Evolutionary conservation across 2,329 filamentous ascomycete genomes (phyloP).

Genomic region (Ascochyta pisi): DNA sequence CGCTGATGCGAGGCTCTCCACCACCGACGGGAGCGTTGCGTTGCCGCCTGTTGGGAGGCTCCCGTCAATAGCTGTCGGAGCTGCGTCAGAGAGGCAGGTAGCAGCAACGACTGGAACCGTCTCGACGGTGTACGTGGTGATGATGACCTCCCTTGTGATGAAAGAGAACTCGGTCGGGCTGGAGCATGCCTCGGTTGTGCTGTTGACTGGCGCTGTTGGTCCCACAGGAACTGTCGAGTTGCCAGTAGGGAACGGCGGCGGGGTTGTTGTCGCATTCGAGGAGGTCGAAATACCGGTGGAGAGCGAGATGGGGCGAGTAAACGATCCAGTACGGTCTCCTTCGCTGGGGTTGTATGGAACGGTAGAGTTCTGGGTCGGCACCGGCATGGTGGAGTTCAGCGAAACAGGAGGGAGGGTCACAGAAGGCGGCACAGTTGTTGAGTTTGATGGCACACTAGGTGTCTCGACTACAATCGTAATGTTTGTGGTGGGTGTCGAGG

Average conservation of each 20-base stretch:
- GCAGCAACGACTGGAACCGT: conserved; percentile 12
- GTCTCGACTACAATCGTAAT: conserved; percentile 19
- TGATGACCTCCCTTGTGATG: conserved; percentile 18
- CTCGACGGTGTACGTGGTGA: conserved; percentile 22
- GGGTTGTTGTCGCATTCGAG: conserved; percentile 1
- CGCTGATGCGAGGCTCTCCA: conserved; percentile 1
- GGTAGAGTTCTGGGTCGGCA: background rate
- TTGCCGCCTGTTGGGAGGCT: background rate
- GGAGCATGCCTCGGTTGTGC: conserved; percentile 18
- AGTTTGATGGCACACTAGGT: conserved; percentile 20
- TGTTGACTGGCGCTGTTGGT: conserved; percentile 16
- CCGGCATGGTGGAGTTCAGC: conserved; percentile 1
- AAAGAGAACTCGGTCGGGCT: conserved; percentile 20
- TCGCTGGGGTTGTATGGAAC: background rate
- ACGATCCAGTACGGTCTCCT: background rate
- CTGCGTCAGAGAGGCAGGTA: conserved; percentile 3
- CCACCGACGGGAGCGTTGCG: conserved; percentile 2
- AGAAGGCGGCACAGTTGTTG: conserved; percentile 12
- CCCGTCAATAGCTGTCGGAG: conserved; percentile 2
- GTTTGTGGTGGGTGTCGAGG: conserved; percentile 3
- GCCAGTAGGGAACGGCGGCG: conserved; percentile 16
- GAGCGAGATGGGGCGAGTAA: background rate
- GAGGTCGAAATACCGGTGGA: background rate
- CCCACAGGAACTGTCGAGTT: conserved; percentile 21
- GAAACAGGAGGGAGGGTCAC: conserved; percentile 3